Evolutionary conservation across 2,329 filamentous ascomycete genomes (phyloP), one percentile per base, ranked within the genome.

Genomic region (Aaosphaeria arxii): DNA sequence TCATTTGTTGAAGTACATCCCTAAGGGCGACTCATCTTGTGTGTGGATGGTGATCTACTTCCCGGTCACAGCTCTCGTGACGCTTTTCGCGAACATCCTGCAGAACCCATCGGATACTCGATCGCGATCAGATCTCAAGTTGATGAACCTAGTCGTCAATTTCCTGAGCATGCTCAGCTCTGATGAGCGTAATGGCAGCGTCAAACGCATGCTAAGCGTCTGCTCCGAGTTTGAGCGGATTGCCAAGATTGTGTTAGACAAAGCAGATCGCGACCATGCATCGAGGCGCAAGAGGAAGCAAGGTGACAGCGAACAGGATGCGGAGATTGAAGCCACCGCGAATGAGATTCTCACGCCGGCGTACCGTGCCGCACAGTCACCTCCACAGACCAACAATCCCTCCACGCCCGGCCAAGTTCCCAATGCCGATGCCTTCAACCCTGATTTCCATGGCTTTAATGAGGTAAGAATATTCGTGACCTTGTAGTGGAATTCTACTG

Each of bases 11-110:
- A 95, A 95, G 71, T 97, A 97, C 68, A 91, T 97, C 42, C 94
- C 94, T 0, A 91, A 96, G 66, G 91, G 91, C 41, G 94, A 99
- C 66, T 91, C 91, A 64, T 87, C 89, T 43, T 96, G 91, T 71
- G 91, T 97, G 45, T 99, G 94, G 92, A 81, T 99, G 64, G 89
- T 96, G 56, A 76, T 97, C 7, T 99, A 99, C 71, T 99, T 96
- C 72, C 94, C 94, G 0, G 91, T 99, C 6, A 95, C 94, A 0
- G 89, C 94, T 1, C 81, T 97, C 4, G 91, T 99, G 40, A 97
- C 94, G 0, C 76, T 99, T 2, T 99, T 99, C 63, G 91, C 92
- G 50, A 96, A 97, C 62, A 95, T 97, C 42, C 73, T 99, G 1
- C 94, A 99, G 67, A 97, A 97, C 59, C 94, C 94, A 0, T 83